Percentiles rank a stretch among this genome's conserved stretches.
These are phyloP conservation scores for Elongisporangium senticosum DNA, from an alignment of 352 stramenopile species.

Conservation along the genomic window DNA sequence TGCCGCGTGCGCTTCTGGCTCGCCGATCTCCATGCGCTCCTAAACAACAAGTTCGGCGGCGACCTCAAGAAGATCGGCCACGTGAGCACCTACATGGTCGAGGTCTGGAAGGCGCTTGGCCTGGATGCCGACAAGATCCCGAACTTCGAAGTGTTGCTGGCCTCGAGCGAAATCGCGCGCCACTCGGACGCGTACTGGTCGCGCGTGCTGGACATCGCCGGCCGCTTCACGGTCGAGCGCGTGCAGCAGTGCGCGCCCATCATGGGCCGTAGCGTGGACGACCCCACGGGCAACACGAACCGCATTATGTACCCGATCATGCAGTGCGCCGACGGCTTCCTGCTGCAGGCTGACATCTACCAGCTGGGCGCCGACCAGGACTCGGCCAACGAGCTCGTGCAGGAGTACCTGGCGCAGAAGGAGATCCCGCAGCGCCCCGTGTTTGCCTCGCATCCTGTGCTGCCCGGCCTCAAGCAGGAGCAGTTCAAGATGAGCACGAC, in stretches of 20 bases:
- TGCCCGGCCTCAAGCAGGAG: slow-evolving; percentile 97
- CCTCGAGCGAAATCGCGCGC: slow-evolving; percentile 92
- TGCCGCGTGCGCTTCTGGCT: slow-evolving; percentile 98
- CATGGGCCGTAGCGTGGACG: slow-evolving; percentile 92
- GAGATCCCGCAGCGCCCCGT: slow-evolving; percentile 71
- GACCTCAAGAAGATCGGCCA: slow-evolving; percentile 96
- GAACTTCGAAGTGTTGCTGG: slow-evolving; percentile 97
- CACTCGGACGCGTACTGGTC: slow-evolving; percentile 90
- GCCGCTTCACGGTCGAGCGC: slow-evolving; percentile 84
- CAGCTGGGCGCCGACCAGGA: slow-evolving; percentile 98
- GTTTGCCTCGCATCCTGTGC: slow-evolving; percentile 97
- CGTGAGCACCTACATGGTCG: slow-evolving; percentile 95
- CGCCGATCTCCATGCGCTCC: slow-evolving; percentile 97
- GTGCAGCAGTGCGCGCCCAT: slow-evolving; percentile 98
- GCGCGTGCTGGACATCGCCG: slow-evolving; percentile 89
- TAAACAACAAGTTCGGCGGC: slow-evolving; percentile 99
- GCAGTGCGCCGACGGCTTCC: slow-evolving; percentile 98
- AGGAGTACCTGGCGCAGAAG: slow-evolving; percentile 95
- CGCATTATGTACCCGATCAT: slow-evolving; percentile 96
- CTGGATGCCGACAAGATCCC: slow-evolving; percentile 88
- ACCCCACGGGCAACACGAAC: slow-evolving; percentile 88
- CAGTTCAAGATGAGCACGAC: slow-evolving; percentile 99
- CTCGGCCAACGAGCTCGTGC: slow-evolving; percentile 93
- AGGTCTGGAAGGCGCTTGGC: slow-evolving; percentile 98
- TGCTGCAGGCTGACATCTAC: slow-evolving; percentile 98